Percentiles rank a stretch among this genome's conserved stretches.
phyloP scores from a whole-genome alignment of 345 rosid genomes.

The Toxicodendron radicans region DNA sequence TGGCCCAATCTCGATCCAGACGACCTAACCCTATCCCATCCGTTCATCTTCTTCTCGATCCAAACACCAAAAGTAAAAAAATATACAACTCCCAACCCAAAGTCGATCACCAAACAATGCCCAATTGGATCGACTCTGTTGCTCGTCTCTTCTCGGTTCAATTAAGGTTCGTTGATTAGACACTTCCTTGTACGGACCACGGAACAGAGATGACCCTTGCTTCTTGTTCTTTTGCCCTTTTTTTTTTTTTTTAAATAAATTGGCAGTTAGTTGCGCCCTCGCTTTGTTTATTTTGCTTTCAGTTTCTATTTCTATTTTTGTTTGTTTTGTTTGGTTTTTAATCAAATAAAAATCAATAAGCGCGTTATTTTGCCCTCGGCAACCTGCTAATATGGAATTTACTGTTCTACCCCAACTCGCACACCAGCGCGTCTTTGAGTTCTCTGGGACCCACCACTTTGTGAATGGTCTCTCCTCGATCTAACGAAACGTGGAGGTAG shows the following conservation, averaged over 20 bases:
- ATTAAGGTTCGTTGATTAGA: conserved; percentile 5
- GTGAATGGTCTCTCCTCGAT: neutral
- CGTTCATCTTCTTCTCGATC: conserved; percentile 54
- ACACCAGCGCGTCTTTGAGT: neutral
- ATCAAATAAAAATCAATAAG: neutral
- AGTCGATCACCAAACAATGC: conserved; percentile 5
- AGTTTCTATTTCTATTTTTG: neutral
- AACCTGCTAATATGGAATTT: neutral
- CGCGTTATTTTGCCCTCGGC: conserved; percentile 8
- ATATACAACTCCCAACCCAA: neutral
- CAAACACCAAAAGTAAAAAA: conserved; percentile 10
- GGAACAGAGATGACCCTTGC: conserved; percentile 27
- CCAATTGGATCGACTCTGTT: conserved; percentile 8
- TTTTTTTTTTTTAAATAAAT: neutral
- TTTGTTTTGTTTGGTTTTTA: neutral
- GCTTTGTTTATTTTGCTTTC: neutral
- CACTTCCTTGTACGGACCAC: conserved; percentile 17
- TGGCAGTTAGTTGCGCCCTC: neutral
- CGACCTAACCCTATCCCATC: conserved; percentile 62
- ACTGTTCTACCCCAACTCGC: neutral
- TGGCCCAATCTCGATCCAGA: conserved; percentile 47
- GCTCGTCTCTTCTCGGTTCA: conserved; percentile 10
- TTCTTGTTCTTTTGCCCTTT: neutral
- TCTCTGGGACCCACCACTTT: neutral
- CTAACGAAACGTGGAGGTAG: neutral